Conservation (phyloP, 768 basidiomycete species). For the Boletus subparvulus region DNA sequence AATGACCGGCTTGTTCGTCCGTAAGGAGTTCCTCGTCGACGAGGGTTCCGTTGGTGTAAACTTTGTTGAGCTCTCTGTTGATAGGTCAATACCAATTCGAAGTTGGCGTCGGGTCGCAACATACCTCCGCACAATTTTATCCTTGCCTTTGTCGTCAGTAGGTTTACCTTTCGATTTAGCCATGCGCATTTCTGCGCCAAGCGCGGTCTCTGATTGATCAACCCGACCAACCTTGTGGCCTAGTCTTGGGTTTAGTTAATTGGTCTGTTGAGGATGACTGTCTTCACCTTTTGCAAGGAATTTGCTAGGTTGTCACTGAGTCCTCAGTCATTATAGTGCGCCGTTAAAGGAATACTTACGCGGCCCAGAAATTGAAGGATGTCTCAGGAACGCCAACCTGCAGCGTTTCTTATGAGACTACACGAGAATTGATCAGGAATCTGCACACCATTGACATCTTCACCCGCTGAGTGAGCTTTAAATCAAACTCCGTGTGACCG, state of each 20-base stretch:
- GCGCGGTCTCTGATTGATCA: constrained; percentile 94
- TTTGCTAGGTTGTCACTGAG: constrained; percentile 47
- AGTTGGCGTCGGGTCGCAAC: constrained; percentile 1
- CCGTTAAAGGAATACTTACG: constrained; percentile 47
- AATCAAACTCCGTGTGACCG: constrained; percentile 92
- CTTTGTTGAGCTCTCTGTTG: constrained; percentile 84
- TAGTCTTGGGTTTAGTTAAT: constrained; percentile 22
- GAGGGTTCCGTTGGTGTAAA: constrained; percentile 94
- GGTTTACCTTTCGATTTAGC: constrained; percentile 57
- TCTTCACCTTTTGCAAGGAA: constrained; percentile 63
- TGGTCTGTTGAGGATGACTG: too few relatives aligned
- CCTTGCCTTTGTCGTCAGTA: constrained; percentile 54
- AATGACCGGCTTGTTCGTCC: constrained; percentile 95
- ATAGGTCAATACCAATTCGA: background rate
- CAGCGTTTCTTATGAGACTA: background rate
- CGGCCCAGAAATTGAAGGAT: constrained; percentile 91
- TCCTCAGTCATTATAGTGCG: constrained; percentile 1
- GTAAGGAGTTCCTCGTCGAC: constrained; percentile 86
- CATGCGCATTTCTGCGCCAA: constrained; percentile 94
- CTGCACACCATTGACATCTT: constrained; percentile 95
- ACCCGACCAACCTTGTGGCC: constrained; percentile 96
- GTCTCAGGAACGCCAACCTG: constrained; percentile 95
- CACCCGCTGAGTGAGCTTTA: constrained; percentile 88
- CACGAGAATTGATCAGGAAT: background rate
- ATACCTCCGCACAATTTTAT: constrained; percentile 86